phyloP scores from a whole-genome alignment of 139 green algal genomes.

The Tetraselmis striata region DNA sequence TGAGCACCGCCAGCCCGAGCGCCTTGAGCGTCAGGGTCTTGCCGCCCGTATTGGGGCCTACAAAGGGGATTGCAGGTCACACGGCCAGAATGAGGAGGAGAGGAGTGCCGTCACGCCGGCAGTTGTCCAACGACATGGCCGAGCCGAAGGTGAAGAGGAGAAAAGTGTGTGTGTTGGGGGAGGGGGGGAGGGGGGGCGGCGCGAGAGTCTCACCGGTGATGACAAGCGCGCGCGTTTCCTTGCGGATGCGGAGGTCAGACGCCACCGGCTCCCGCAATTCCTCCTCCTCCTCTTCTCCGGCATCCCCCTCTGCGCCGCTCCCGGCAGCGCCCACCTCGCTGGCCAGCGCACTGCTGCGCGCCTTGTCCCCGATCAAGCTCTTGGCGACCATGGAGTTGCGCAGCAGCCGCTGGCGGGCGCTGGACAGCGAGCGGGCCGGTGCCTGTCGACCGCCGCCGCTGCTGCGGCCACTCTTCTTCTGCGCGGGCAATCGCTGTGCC shows the following conservation, averaged over 20 bases:
- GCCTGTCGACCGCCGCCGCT: too few relatives aligned
- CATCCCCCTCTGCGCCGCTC: background rate
- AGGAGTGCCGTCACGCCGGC: too few relatives aligned
- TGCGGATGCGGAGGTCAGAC: background rate
- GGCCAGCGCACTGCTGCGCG: background rate
- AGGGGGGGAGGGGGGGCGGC: background rate
- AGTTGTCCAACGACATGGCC: too few relatives aligned
- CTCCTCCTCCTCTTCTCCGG: background rate
- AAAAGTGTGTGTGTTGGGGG: too few relatives aligned
- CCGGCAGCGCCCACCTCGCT: background rate
- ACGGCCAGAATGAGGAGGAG: too few relatives aligned
- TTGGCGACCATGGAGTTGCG: background rate
- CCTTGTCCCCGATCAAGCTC: background rate
- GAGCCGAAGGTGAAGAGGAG: too few relatives aligned
- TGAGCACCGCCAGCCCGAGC: conserved; percentile 68
- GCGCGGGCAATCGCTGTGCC: too few relatives aligned
- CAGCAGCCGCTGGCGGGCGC: background rate
- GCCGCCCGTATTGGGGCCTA: conserved; percentile 86
- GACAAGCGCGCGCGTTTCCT: conserved; percentile 29
- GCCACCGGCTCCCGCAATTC: background rate
- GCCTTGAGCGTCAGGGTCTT: conserved; percentile 92
- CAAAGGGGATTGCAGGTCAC: background rate
- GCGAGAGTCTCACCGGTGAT: conserved; percentile 54
- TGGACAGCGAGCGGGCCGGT: background rate
- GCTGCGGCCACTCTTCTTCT: too few relatives aligned